A percentile compares a stretch with the other conserved stretches of the same genome.
These are phyloP conservation scores for Anastatica hierochuntica DNA, from an alignment of 345 rosid species.

Conservation along the genomic window DNA sequence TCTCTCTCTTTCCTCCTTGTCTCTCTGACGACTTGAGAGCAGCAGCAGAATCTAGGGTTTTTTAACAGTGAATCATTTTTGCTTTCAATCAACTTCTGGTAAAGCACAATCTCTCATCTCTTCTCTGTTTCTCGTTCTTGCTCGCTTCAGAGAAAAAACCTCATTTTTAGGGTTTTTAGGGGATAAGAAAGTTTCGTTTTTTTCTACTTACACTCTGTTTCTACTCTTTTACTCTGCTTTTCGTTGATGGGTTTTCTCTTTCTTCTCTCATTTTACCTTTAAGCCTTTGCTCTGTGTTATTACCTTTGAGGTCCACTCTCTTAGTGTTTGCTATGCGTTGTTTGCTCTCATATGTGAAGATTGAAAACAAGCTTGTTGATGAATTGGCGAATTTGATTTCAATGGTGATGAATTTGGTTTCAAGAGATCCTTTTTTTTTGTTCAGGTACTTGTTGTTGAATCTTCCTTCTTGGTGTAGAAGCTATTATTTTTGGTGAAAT, in stretches of 20 bases:
- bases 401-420: background rate
- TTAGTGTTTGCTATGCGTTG: background rate
- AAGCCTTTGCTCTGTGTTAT: slow-evolving; percentile 10
- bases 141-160: background rate
- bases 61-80: slow-evolving; percentile 24
- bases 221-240: slow-evolving; percentile 1
- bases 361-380: background rate
- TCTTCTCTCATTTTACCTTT: slow-evolving; percentile 7
- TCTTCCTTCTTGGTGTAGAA: background rate
- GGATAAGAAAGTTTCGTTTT: slow-evolving; percentile 4
- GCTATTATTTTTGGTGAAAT: slow-evolving; percentile 13
- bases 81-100: slow-evolving; percentile 25
- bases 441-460: slow-evolving; percentile 14
- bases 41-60: slow-evolving; percentile 34
- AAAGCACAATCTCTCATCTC: slow-evolving; percentile 4
- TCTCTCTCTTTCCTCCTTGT: slow-evolving; percentile 15
- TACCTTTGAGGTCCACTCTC: background rate
- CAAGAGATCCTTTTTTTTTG: background rate
- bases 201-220: slow-evolving; percentile 14
- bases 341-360: background rate
- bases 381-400: background rate
- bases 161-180: slow-evolving; percentile 1
- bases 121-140: background rate
- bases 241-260: background rate
- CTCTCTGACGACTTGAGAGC: slow-evolving; percentile 15